Conservation (phyloP, 2,329 filamentous ascomycete species). For the Ophiostoma novo-ulmi region DNA sequence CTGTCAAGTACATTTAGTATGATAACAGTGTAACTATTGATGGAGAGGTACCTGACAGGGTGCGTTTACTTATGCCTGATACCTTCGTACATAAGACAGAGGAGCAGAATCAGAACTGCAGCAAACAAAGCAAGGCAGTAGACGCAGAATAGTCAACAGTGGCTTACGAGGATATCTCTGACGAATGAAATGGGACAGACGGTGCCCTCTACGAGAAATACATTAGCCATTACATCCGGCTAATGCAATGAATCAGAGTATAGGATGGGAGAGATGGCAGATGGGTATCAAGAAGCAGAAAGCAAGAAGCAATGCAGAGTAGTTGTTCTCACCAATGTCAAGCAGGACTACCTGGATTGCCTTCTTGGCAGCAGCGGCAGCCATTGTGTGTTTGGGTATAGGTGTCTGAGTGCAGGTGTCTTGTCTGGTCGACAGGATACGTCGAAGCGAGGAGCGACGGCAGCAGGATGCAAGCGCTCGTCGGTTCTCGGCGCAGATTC, state of each 20-base stretch:
- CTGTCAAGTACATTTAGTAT: no score
- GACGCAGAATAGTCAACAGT: constrained; percentile 21
- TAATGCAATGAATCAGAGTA: background rate
- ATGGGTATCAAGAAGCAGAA: background rate
- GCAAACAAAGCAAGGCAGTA: no score
- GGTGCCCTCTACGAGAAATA: constrained; percentile 60
- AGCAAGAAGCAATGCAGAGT: background rate
- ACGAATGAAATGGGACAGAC: constrained; percentile 81
- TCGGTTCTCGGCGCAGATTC: background rate
- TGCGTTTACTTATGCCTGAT: no score
- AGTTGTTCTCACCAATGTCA: constrained; percentile 50
- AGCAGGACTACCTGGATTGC: constrained; percentile 48
- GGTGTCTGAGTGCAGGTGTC: background rate
- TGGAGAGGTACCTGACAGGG: no score
- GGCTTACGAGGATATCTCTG: constrained; percentile 72
- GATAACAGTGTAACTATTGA: no score
- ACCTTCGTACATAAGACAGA: background rate
- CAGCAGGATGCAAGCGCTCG: background rate
- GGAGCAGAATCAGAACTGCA: background rate
- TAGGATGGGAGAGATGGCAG: background rate
- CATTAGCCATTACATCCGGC: constrained; percentile 37
- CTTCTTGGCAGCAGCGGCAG: constrained; percentile 27
- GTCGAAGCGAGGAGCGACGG: background rate
- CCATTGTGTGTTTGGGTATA: constrained; percentile 22
- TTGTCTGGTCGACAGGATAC: background rate